Evolutionary conservation across 176 grass and related monocot genomes (phyloP).

Genomic region (Hordeum vulgare): MorexV3_pseudomolecules_assembly NC_058519.1:508429393-508429892

Average conservation of each 20-base stretch:
- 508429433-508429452: neutral
- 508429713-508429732: neutral
- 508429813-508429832: neutral
- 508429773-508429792: neutral
- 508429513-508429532: neutral
- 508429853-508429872: too few species aligned
- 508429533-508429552: slow-evolving; percentile 20
- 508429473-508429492: neutral
- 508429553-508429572: neutral
- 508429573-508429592: neutral
- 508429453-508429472: neutral
- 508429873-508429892: too few species aligned
- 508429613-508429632: neutral
- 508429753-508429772: neutral
- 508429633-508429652: neutral
- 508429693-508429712: neutral
- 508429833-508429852: neutral
- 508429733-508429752: neutral
- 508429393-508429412: neutral
- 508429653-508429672: neutral
- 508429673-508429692: neutral
- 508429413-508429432: neutral
- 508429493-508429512: neutral
- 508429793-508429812: too few species aligned
- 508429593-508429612: neutral